A percentile compares a stretch with the other conserved stretches of the same genome.
These are phyloP conservation scores for Orbilia ellipsospora DNA, from an alignment of 2,329 filamentous ascomycete species.

Conservation along the genomic window DNA sequence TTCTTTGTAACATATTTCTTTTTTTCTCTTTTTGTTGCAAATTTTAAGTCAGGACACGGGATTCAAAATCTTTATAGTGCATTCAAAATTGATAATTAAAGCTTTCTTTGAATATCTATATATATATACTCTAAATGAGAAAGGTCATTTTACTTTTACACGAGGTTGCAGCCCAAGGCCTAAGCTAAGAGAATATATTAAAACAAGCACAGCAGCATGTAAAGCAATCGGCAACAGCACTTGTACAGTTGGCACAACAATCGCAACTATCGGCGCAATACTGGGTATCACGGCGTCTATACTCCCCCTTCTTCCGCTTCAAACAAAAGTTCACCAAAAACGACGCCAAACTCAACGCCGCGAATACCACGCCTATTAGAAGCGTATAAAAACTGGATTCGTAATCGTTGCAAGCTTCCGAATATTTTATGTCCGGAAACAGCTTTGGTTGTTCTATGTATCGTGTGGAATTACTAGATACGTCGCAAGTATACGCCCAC, in stretches of 20 bases:
- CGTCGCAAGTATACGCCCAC: conserved; percentile 39
- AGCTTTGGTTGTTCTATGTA: conserved; percentile 1
- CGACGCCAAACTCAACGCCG: conserved; percentile 21
- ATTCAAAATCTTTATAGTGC: conserved; percentile 14
- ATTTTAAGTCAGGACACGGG: conserved; percentile 37
- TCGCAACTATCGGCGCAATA: conserved; percentile 17
- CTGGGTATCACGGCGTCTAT: conserved; percentile 13
- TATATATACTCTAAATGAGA: neutral
- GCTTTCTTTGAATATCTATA: neutral
- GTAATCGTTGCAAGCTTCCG: conserved; percentile 40
- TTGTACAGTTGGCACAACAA: conserved; percentile 13
- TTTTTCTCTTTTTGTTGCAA: conserved; percentile 19
- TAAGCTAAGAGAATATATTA: conserved; percentile 12
- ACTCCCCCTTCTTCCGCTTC: conserved; percentile 34
- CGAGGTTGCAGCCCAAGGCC: neutral
- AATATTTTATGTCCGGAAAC: conserved; percentile 24
- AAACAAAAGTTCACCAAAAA: conserved; percentile 44
- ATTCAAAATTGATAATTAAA: neutral
- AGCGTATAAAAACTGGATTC: conserved; percentile 24
- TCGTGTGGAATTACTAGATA: neutral
- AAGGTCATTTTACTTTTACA: neutral
- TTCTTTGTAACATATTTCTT: conserved; percentile 50
- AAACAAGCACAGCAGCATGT: conserved; percentile 18
- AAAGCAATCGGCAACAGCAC: conserved; percentile 14
- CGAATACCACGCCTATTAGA: neutral